Evolutionary conservation across 208 protist genomes (phyloP).

Genomic region (Herpetomonas tarakana): DNA sequence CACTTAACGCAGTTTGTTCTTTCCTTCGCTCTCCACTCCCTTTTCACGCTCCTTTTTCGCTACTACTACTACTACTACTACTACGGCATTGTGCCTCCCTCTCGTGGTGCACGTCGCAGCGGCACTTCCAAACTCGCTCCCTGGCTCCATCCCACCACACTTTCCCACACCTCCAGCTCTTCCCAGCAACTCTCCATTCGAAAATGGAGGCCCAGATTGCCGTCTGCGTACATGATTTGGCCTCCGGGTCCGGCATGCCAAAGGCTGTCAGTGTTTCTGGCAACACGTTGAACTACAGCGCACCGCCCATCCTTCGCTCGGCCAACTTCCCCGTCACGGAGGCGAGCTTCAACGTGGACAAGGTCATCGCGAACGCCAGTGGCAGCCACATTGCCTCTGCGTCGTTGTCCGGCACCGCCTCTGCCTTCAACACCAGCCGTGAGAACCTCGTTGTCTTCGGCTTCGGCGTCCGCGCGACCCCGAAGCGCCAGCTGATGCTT

Average conservation of each 20-base stretch:
- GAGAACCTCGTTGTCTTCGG: conserved; percentile 85
- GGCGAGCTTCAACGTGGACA: conserved; percentile 59
- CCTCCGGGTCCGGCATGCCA: conserved; percentile 31
- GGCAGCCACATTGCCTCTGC: conserved; percentile 26
- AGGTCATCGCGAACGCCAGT: conserved; percentile 42
- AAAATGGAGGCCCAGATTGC: conserved; percentile 69
- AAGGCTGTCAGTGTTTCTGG: conserved; percentile 31
- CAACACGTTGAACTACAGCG: conserved; percentile 55
- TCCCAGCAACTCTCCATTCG: too few relatives aligned
- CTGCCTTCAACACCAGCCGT: conserved; percentile 52
- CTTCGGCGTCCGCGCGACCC: conserved; percentile 81
- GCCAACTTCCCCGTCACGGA: conserved; percentile 71
- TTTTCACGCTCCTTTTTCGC: too few relatives aligned
- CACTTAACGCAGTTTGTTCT: too few relatives aligned
- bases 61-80: too few relatives aligned
- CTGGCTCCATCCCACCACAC: too few relatives aligned
- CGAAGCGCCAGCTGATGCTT: conserved; percentile 81
- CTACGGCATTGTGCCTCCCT: too few relatives aligned
- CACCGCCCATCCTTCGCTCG: conserved; percentile 48
- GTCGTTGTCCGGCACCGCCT: conserved; percentile 31
- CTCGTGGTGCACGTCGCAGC: too few relatives aligned
- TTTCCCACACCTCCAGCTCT: too few relatives aligned
- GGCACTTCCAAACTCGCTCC: too few relatives aligned
- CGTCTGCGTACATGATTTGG: conserved; percentile 65
- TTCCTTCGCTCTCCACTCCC: too few relatives aligned